phyloP scores from a whole-genome alignment of 345 rosid species.

The Heritiera littoralis region DNA sequence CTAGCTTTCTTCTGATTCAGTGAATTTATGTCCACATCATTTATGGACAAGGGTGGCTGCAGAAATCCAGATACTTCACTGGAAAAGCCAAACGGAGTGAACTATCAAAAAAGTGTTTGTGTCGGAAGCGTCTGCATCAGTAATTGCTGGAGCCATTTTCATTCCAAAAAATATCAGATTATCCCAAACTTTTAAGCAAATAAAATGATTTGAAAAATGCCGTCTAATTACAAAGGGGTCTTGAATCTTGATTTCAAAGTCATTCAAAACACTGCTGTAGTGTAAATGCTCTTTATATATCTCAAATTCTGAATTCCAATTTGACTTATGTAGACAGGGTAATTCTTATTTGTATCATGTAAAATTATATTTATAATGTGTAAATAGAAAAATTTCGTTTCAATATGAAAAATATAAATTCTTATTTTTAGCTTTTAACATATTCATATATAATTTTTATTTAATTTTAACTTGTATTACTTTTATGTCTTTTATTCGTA shows the following conservation, averaged over 20 bases:
- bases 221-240: neutral
- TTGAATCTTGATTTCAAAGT: neutral
- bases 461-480: too few species aligned
- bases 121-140: conserved; percentile 15
- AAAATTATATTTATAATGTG: too few species aligned
- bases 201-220: neutral
- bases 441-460: too few species aligned
- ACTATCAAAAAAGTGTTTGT: conserved; percentile 10
- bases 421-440: too few species aligned
- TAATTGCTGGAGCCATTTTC: neutral
- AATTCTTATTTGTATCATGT: too few species aligned
- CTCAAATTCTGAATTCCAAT: too few species aligned
- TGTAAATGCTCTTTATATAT: neutral
- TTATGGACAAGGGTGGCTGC: neutral
- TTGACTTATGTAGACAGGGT: too few species aligned
- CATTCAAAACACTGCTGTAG: neutral
- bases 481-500: too few species aligned
- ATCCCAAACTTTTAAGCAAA: neutral
- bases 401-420: too few species aligned
- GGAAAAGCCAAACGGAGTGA: conserved; percentile 12
- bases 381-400: too few species aligned
- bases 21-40: neutral
- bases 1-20: neutral
- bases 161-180: neutral
- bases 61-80: conserved; percentile 2